phyloP scores from a whole-genome alignment of 1,284 basidiomycete genomes.

The Ganoderma multipileum region DNA sequence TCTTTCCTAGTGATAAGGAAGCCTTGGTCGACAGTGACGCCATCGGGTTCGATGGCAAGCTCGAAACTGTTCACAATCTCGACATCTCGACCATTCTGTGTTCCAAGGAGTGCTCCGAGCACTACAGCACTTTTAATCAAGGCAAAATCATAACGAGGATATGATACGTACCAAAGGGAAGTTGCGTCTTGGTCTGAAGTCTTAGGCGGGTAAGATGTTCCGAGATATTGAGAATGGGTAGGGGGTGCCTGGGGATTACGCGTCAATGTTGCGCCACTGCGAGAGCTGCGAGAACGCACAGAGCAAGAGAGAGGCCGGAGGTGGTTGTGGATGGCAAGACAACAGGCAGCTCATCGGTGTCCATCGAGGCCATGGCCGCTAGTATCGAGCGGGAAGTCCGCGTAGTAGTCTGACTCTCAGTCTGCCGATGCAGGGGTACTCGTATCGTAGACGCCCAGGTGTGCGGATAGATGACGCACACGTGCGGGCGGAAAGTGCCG shows the following conservation, averaged over 20 bases:
- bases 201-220: constrained; percentile 91
- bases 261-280: constrained; percentile 16
- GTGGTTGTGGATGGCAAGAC: constrained; percentile 72
- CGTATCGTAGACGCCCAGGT: constrained; percentile 9
- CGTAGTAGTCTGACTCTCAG: constrained; percentile 54
- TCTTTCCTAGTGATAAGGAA: constrained; percentile 87
- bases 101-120: constrained; percentile 93
- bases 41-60: constrained; percentile 67
- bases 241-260: constrained; percentile 75
- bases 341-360: constrained; percentile 76
- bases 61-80: constrained; percentile 98
- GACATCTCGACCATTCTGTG: constrained; percentile 91
- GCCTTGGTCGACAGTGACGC: constrained; percentile 73
- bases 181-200: constrained; percentile 68
- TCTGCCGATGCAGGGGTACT: constrained; percentile 44
- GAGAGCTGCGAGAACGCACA: constrained; percentile 53
- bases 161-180: constrained; percentile 66
- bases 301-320: constrained; percentile 72
- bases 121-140: constrained; percentile 54
- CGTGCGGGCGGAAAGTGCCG: constrained; percentile 13
- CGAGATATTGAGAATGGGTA: constrained; percentile 96
- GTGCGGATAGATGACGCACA: constrained; percentile 51
- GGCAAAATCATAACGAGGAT: neutral
- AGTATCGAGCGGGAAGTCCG: constrained; percentile 37
- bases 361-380: constrained; percentile 70